Percentiles rank a stretch among this genome's conserved stretches.
Evolutionary conservation across 805 yeast genomes (phyloP).

Genomic region (Zygosaccharomyces bisporus): DNA sequence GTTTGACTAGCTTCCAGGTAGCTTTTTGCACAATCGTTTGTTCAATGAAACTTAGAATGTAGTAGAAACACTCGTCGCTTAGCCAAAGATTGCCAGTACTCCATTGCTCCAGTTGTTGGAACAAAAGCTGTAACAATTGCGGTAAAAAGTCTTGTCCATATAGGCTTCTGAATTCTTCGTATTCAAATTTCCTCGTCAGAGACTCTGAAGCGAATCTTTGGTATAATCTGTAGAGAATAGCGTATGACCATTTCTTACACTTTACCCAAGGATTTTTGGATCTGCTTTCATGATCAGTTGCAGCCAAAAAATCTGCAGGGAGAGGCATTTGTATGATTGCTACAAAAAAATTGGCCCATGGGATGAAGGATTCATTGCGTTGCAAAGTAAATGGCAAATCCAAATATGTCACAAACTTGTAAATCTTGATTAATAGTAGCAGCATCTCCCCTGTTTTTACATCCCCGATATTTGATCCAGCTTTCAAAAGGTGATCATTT

Average conservation of each 20-base stretch:
- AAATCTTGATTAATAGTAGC: slow-evolving; percentile 66
- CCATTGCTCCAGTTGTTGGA: slow-evolving; percentile 72
- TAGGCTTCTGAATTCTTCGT: slow-evolving; percentile 54
- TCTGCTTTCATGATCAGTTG: slow-evolving; percentile 47
- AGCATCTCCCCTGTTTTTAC: slow-evolving; percentile 64
- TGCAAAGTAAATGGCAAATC: slow-evolving; percentile 69
- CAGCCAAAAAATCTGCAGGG: slow-evolving; percentile 33
- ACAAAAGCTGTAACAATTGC: slow-evolving; percentile 59
- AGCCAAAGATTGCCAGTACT: slow-evolving; percentile 65
- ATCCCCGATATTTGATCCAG: slow-evolving; percentile 32
- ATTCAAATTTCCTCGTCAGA: slow-evolving; percentile 46
- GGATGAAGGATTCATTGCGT: slow-evolving; percentile 45
- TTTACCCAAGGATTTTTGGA: slow-evolving; percentile 66
- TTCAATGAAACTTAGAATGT: slow-evolving; percentile 60
- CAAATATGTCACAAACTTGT: slow-evolving; percentile 69
- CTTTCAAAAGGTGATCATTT: slow-evolving; percentile 44
- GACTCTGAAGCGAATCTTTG: slow-evolving; percentile 61
- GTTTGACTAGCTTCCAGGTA: slow-evolving; percentile 65
- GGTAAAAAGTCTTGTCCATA: slow-evolving; percentile 66
- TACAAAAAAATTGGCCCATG: slow-evolving; percentile 79
- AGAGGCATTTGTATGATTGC: slow-evolving; percentile 58
- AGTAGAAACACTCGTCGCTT: slow-evolving; percentile 58
- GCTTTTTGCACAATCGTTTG: slow-evolving; percentile 53
- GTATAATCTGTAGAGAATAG: slow-evolving; percentile 68
- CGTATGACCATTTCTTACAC: slow-evolving; percentile 85